Percentiles rank a stretch among this genome's conserved stretches.
Conservation (phyloP, 78 protist genomes). For the Pelomyxa schiedti region DNA sequence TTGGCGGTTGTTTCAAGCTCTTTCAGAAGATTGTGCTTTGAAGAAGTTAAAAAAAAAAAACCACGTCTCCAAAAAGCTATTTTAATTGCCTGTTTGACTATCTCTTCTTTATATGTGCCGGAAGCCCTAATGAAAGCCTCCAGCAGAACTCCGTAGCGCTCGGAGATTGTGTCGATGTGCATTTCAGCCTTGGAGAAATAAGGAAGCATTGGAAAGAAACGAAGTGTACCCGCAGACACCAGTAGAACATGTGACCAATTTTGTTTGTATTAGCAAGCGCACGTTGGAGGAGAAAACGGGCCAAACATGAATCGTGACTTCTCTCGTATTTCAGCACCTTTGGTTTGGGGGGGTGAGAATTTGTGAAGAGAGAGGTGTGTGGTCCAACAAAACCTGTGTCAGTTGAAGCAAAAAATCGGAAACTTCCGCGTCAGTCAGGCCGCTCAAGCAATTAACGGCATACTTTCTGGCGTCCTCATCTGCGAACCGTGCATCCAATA, state of each 20-base stretch:
- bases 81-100: slow-evolving; percentile 25
- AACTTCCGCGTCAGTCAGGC: slow-evolving; percentile 55
- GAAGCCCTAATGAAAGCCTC: slow-evolving; percentile 71
- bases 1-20: slow-evolving; percentile 19
- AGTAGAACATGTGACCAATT: slow-evolving; percentile 58
- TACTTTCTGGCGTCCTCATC: slow-evolving; percentile 53
- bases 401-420: slow-evolving; percentile 65
- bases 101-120: slow-evolving; percentile 45
- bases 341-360: too few species aligned
- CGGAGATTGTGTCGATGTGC: slow-evolving; percentile 54
- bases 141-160: slow-evolving; percentile 75
- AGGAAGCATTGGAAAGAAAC: not conserved
- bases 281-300: slow-evolving; percentile 47
- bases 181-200: not conserved
- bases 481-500: slow-evolving; percentile 60
- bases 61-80: too few species aligned
- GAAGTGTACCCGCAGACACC: slow-evolving; percentile 46
- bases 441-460: slow-evolving; percentile 62
- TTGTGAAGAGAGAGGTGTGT: too few species aligned
- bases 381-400: slow-evolving; percentile 31
- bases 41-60: not conserved
- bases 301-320: slow-evolving; percentile 41
- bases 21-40: not conserved
- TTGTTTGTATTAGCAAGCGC: slow-evolving; percentile 31
- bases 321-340: slow-evolving; percentile 75